Evolutionary conservation across 2,329 filamentous ascomycete species (phyloP), one percentile per base, ranked within the genome.

Genomic region (Delphinella strobiligena): DNA sequence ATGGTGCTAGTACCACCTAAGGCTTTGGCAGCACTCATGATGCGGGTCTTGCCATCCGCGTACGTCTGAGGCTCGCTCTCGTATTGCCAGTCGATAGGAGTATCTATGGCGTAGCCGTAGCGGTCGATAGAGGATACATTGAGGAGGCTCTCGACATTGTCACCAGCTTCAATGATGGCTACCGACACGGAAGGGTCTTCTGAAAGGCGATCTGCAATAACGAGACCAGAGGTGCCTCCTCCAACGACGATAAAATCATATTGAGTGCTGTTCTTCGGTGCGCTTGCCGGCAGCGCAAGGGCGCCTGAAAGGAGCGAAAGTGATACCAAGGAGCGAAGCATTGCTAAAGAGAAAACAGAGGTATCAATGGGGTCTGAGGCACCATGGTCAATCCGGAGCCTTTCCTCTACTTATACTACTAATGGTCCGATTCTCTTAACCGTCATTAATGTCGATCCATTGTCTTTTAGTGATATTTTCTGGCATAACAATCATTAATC

Each of bases 171-270:
- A 17, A 38, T 34, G 31, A 38, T 22, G 9, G 35, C 40, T 3
- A 42, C 36, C 5, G 19, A 29, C 2, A 17, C 27, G 11, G 22
- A 16, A 31, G 93, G 71, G 59, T 91, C 89, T 61, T 85, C 75
- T 18, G 85, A 78, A 45, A 93, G 71, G 36, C 85, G 78, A 39
- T 80, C 78, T 38, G 82, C 85, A 51, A 91, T 74, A 44, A 91
- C 84, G 64, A 84, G 89, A 61, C 85, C 84, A 35, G 85, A 84
- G 35, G 85, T 91, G 54, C 85, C 85, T 47, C 85, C 85, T 47
- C 85, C 85, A 36, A 91, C 81, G 50, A 91, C 75, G 59, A 91
- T 72, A 66, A 88, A 91, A 71, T 91, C 84, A 63, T 78, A 91
- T 33, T 35, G 12, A 37, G 34, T 5, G 17, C 38, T 4, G 27